Conservation (phyloP, 345 rosid genomes). For the Eucalyptus regnans region DNA sequence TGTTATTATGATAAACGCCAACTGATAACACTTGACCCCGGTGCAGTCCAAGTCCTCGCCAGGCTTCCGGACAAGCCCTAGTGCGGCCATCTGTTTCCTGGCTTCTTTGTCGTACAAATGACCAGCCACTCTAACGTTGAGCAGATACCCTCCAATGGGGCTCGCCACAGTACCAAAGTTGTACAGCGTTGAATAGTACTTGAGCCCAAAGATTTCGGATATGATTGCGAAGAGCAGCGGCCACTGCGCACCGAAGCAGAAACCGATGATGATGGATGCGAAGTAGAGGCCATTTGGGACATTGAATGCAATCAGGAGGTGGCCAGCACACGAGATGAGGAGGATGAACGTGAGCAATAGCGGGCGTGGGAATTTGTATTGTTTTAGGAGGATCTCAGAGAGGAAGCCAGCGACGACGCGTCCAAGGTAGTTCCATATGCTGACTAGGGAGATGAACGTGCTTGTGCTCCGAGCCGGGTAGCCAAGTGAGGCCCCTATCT, state of each 20-base stretch:
- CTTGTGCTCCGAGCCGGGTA: conserved; percentile 36
- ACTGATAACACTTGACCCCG: conserved; percentile 40
- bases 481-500: conserved; percentile 44
- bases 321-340: conserved; percentile 32
- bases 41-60: conserved; percentile 31
- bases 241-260: conserved; percentile 53
- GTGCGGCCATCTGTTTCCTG: conserved; percentile 21
- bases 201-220: conserved; percentile 55
- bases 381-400: conserved; percentile 29
- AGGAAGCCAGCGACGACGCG: conserved; percentile 39
- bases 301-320: conserved; percentile 34
- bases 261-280: conserved; percentile 46
- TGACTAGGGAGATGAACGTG: conserved; percentile 49
- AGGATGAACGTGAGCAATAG: conserved; percentile 29
- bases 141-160: conserved; percentile 50
- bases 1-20: conserved; percentile 44
- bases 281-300: conserved; percentile 27
- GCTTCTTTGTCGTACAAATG: conserved; percentile 52
- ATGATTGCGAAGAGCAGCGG: conserved; percentile 54
- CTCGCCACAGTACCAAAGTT: conserved; percentile 53
- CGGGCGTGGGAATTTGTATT: conserved; percentile 39
- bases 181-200: conserved; percentile 49
- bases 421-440: conserved; percentile 60
- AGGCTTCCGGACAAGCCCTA: conserved; percentile 2
- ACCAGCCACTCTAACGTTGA: conserved; percentile 44